These are phyloP conservation scores for Blastomyces parvus DNA, from an alignment of 2,329 filamentous ascomycete species.

Conservation along the genomic window DNA sequence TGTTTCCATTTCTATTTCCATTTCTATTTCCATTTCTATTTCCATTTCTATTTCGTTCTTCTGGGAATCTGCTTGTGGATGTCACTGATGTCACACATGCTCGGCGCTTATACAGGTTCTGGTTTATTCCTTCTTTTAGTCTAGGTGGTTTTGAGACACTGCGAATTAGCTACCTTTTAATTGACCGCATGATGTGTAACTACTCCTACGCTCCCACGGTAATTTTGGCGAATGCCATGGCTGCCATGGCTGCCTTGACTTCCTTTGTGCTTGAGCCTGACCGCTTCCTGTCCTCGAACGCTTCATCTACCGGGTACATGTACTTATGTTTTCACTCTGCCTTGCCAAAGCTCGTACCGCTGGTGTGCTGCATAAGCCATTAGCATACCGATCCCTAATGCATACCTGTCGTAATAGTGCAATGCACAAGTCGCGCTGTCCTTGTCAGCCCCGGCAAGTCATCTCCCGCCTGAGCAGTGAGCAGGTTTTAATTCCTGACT, in stretches of 20 bases:
- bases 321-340: not conserved
- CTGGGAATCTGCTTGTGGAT: not conserved
- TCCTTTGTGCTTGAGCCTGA: not conserved
- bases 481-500: too few species aligned
- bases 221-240: not conserved
- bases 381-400: not conserved
- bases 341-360: not conserved
- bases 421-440: not conserved
- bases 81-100: not conserved
- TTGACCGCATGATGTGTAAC: not conserved
- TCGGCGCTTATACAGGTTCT: not conserved
- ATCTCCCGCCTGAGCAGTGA: too few species aligned
- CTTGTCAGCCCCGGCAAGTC: not conserved
- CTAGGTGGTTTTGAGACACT: not conserved
- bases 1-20: not conserved
- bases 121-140: not conserved
- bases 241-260: not conserved
- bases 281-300: not conserved
- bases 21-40: not conserved
- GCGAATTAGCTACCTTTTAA: not conserved
- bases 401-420: not conserved
- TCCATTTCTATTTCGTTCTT: not conserved
- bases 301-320: not conserved
- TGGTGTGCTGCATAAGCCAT: not conserved
- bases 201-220: too few species aligned